Percentiles rank a stretch among this genome's conserved stretches.
phyloP scores from a whole-genome alignment of 768 basidiomycete species.

The Podaxis carcinomalis region DNA sequence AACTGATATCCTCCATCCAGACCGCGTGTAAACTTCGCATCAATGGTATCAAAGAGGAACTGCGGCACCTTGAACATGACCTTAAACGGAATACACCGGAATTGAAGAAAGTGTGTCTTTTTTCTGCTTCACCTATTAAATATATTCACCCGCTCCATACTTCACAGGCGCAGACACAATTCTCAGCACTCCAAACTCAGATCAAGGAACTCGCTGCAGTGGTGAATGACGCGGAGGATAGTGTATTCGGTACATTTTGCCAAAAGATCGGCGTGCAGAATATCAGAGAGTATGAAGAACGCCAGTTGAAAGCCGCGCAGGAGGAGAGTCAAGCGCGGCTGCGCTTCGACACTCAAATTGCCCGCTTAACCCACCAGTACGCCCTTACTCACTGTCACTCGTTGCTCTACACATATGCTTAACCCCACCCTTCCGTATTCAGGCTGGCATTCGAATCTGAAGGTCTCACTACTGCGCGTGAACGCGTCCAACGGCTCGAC shows the following conservation, averaged over 20 bases:
- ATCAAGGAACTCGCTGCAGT: constrained; percentile 50
- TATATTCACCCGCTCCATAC: not conserved
- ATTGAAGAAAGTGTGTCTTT: constrained; percentile 53
- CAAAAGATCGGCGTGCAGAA: constrained; percentile 68
- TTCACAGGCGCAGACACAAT: constrained; percentile 48
- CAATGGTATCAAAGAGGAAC: constrained; percentile 76
- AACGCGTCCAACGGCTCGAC: constrained; percentile 56
- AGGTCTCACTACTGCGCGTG: constrained; percentile 59
- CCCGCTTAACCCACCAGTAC: constrained; percentile 81
- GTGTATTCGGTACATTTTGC: constrained; percentile 77
- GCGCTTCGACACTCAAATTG: constrained; percentile 82
- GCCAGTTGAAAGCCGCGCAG: constrained; percentile 83
- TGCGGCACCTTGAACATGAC: constrained; percentile 75
- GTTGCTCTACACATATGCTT: not conserved
- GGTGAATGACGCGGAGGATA: constrained; percentile 78
- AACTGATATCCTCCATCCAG: constrained; percentile 49
- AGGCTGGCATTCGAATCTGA: constrained; percentile 83
- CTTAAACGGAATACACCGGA: constrained; percentile 65
- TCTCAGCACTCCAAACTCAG: constrained; percentile 47
- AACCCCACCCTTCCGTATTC: not conserved
- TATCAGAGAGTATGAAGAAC: constrained; percentile 92
- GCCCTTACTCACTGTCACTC: constrained; percentile 20
- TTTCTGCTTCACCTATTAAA: not conserved
- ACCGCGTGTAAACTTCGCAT: constrained; percentile 72
- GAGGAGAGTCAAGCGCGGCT: constrained; percentile 83